These are phyloP conservation scores for Hypoxylon sp. DNA, from an alignment of 2,329 filamentous ascomycete species.

Conservation along the genomic window DNA sequence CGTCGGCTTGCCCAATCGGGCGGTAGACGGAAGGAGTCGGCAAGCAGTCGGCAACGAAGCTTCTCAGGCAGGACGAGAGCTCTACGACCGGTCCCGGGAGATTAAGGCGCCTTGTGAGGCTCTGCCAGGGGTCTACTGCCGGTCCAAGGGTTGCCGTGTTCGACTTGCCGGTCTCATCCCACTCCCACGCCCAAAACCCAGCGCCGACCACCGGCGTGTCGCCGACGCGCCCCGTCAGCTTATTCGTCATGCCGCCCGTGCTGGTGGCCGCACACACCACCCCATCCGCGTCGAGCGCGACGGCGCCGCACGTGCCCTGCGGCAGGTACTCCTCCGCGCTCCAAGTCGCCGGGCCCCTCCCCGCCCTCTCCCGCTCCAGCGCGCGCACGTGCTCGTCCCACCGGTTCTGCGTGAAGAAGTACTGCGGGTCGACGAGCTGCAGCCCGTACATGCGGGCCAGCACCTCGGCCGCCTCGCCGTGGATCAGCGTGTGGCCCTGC, in stretches of 20 bases:
- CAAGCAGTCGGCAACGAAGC: slow-evolving; percentile 66
- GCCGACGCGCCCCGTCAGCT: slow-evolving; percentile 82
- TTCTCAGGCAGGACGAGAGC: slow-evolving; percentile 54
- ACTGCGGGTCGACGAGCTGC: slow-evolving; percentile 71
- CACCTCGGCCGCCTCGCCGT: slow-evolving; percentile 71
- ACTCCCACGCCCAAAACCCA: slow-evolving; percentile 91
- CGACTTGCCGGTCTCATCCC: slow-evolving; percentile 61
- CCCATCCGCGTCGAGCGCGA: slow-evolving; percentile 79
- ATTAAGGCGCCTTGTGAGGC: slow-evolving; percentile 23
- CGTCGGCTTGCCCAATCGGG: slow-evolving; percentile 37
- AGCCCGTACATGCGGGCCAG: slow-evolving; percentile 74
- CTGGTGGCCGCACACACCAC: slow-evolving; percentile 73
- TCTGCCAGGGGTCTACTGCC: slow-evolving; percentile 30
- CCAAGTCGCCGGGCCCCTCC: slow-evolving; percentile 57
- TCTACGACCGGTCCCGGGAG: slow-evolving; percentile 48
- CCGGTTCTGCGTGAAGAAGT: slow-evolving; percentile 79
- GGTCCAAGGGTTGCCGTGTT: slow-evolving; percentile 28
- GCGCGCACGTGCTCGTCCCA: slow-evolving; percentile 81
- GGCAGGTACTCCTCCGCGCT: slow-evolving; percentile 72
- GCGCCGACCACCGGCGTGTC: slow-evolving; percentile 86
- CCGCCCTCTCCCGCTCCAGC: slow-evolving; percentile 55
- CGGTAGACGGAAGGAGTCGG: slow-evolving; percentile 56
- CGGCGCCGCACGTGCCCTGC: slow-evolving; percentile 85
- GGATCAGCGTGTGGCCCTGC: slow-evolving; percentile 74
- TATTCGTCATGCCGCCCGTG: slow-evolving; percentile 86